Evolutionary conservation across 2,329 filamentous ascomycete genomes (phyloP), one percentile per base, ranked within the genome.

Genomic region (Penicillium concentricum): DNA sequence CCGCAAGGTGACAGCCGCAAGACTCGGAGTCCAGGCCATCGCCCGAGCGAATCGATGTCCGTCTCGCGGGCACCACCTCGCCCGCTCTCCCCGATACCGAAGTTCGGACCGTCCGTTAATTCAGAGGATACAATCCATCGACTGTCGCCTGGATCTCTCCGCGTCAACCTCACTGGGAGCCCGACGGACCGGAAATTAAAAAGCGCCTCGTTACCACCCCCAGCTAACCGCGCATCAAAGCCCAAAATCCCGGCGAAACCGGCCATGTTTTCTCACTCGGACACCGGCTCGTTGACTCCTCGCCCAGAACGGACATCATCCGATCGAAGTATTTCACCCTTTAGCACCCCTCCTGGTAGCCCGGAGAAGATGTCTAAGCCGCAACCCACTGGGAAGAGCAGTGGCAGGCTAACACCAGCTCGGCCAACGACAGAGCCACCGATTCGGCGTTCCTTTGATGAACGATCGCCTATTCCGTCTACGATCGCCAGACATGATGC

Each of bases 271-370:
- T 64, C 67, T 32, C 69, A 72, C 64, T 59, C 72, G 62, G 67
- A 74, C 39, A 47, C 59, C 7, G 63, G 52, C 26, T 61, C 65
- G 9, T 65, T 74, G 26, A 58, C 70, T 28, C 72, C 70, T 20
- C 62, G 53, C 8, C 57, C 65, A 5, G 69, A 69, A 20, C 61
- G 54, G 9, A 57, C 60, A 2, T 61, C 69, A 6, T 68, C 71
- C 3, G 79, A 82, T 41, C 78, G 79, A 32, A 75, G 77, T 49
- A 68, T 86, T 0, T 96, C 93, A 1, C 92, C 93, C 0, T 96
- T 97, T 69, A 92, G 82, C 67, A 96, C 91, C 35, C 92, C 92
- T 18, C 91, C 92, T 0, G 87, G 86, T 64, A 93, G 88, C 69
- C 83, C 84, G 5, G 86, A 84, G 54, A 87, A 82, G 52, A 78